These are phyloP conservation scores for Eimeria necatrix DNA, from an alignment of 169 alveolate genomes.

Conservation along the genomic window DNA sequence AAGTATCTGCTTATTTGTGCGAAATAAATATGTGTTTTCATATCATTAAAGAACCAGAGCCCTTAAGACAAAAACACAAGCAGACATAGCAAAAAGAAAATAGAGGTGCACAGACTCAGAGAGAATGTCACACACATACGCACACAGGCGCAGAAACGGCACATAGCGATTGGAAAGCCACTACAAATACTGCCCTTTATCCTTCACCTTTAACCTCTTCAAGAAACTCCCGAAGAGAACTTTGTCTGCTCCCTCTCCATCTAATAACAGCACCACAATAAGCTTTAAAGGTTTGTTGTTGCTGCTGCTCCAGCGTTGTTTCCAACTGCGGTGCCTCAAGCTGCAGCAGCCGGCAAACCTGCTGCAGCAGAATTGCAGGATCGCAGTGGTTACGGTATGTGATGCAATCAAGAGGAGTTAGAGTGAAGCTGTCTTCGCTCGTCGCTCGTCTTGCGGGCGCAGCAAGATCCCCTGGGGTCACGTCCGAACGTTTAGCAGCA, in stretches of 20 bases:
- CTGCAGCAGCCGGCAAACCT: constrained; percentile 59
- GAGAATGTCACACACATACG: no score
- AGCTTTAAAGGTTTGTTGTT: background rate
- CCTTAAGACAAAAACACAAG: no score
- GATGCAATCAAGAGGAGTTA: constrained; percentile 49
- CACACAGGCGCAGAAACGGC: no score
- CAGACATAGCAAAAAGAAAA: background rate
- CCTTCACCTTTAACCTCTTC: constrained; percentile 16
- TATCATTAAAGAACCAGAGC: background rate
- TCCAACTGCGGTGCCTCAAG: constrained; percentile 54
- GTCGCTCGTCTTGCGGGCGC: background rate
- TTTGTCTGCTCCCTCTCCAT: constrained; percentile 25
- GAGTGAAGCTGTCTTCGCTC: background rate
- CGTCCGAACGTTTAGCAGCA: background rate
- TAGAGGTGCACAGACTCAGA: background rate
- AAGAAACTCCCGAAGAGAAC: background rate
- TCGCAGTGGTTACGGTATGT: constrained; percentile 30
- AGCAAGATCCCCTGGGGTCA: background rate
- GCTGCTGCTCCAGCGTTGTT: constrained; percentile 42
- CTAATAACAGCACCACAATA: constrained; percentile 1
- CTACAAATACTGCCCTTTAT: background rate
- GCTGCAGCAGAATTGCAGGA: constrained; percentile 56
- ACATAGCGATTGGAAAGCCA: background rate
- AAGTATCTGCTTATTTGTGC: background rate
- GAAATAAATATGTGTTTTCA: background rate